Conservation (phyloP, 331 rosid species). For the Quercus phellos region DNA sequence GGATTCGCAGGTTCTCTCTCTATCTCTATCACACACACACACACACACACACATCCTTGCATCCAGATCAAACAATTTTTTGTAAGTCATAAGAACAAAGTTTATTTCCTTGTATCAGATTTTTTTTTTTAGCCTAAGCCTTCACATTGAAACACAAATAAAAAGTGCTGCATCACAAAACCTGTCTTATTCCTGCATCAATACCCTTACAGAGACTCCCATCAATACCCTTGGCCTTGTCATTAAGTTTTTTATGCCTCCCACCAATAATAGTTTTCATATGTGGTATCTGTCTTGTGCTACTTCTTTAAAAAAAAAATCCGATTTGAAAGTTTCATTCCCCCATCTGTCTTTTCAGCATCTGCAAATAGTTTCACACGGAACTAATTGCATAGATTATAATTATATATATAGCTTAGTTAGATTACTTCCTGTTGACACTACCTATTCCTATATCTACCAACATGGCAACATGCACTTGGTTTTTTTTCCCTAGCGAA, state of each 20-base stretch:
- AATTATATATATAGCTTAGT: background rate
- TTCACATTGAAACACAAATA: background rate
- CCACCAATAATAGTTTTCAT: background rate
- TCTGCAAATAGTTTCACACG: background rate
- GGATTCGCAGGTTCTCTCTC: slow-evolving; percentile 57
- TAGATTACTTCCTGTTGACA: background rate
- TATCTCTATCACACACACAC: background rate
- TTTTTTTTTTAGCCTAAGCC: background rate
- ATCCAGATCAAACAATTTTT: background rate
- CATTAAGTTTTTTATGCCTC: background rate
- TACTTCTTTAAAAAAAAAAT: background rate
- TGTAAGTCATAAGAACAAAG: too few species aligned
- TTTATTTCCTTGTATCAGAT: background rate
- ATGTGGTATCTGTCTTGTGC: background rate
- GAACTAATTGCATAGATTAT: background rate
- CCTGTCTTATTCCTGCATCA: background rate
- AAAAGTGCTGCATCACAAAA: background rate
- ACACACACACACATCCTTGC: background rate
- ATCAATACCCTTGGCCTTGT: background rate
- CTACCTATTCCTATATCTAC: background rate
- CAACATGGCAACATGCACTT: background rate
- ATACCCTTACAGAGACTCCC: too few species aligned
- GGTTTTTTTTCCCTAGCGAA: background rate
- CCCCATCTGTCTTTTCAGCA: background rate
- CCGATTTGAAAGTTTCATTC: background rate